These are phyloP conservation scores for Aureobasidium sp. DNA, from an alignment of 2,329 filamentous ascomycete species.

Conservation along the genomic window DNA sequence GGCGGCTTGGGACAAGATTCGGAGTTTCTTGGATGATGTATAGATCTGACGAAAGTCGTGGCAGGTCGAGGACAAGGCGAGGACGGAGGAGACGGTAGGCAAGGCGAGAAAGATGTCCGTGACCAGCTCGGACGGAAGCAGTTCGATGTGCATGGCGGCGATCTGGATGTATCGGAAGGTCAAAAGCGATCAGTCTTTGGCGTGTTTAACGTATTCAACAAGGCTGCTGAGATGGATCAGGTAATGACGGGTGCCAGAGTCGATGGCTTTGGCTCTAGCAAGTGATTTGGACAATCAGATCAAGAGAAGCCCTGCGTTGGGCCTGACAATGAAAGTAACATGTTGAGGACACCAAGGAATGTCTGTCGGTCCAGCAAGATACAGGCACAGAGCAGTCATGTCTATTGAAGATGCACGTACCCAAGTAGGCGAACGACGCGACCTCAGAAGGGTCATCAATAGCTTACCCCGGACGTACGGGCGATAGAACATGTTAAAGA, in stretches of 20 bases:
- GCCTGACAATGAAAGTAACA: constrained; percentile 37
- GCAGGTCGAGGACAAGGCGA: constrained; percentile 49
- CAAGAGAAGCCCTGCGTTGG: constrained; percentile 46
- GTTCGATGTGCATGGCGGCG: constrained; percentile 45
- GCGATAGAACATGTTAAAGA: background rate
- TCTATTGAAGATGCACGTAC: background rate
- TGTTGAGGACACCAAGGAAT: background rate
- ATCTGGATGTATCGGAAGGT: too few species aligned
- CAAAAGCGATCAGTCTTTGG: background rate
- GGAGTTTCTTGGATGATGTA: constrained; percentile 46
- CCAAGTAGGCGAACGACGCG: background rate
- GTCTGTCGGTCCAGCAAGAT: background rate
- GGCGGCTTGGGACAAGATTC: constrained; percentile 47
- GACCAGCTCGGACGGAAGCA: constrained; percentile 52
- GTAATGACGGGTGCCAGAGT: background rate
- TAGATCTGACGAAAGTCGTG: constrained; percentile 49
- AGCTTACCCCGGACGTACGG: background rate
- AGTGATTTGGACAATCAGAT: constrained; percentile 31
- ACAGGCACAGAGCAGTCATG: background rate
- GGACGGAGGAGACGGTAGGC: constrained; percentile 45
- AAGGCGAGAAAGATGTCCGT: constrained; percentile 51
- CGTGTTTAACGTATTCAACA: background rate
- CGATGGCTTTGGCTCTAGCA: background rate
- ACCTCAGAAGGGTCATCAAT: constrained; percentile 3
- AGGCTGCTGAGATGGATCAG: background rate